Conservation (phyloP, 2,329 filamentous ascomycete species). For the Colletotrichum acutatum region DNA sequence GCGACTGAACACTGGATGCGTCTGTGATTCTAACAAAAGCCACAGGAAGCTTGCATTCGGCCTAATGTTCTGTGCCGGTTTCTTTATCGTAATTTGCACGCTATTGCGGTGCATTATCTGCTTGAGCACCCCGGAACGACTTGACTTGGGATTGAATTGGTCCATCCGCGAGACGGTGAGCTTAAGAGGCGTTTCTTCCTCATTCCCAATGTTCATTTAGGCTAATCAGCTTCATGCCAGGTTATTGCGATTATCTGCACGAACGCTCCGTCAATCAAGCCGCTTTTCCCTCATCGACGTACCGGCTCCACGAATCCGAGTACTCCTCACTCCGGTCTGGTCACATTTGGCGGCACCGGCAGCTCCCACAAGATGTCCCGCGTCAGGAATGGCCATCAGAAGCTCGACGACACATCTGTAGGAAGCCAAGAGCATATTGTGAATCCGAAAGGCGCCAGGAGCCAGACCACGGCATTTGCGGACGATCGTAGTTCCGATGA, state of each 20-base stretch:
- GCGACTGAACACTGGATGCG: fast-evolving
- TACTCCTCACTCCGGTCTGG: conserved; percentile 15
- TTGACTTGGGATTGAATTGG: conserved; percentile 32
- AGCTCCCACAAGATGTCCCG: conserved; percentile 13
- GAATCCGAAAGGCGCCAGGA: background rate
- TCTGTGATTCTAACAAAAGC: background rate
- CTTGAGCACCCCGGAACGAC: conserved; percentile 23
- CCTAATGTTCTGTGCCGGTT: conserved; percentile 35
- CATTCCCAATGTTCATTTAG: background rate
- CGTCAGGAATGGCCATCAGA: conserved; percentile 8
- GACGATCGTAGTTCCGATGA: conserved; percentile 26
- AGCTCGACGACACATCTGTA: conserved; percentile 14
- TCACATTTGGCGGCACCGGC: conserved; percentile 26
- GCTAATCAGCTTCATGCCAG: background rate
- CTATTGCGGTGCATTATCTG: conserved; percentile 34
- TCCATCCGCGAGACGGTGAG: conserved; percentile 34
- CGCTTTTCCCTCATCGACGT: conserved; percentile 16
- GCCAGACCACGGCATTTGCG: conserved; percentile 12
- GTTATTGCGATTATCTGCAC: conserved; percentile 28
- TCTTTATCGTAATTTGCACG: conserved; percentile 36
- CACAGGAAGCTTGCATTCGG: conserved; percentile 33
- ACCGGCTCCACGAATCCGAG: conserved; percentile 13
- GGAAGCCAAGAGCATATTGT: conserved; percentile 31
- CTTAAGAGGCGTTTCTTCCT: too few species aligned
- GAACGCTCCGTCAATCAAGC: conserved; percentile 30